These are phyloP conservation scores for Penicillium olsonii DNA, from an alignment of 2,329 filamentous ascomycete species.

Conservation along the genomic window DNA sequence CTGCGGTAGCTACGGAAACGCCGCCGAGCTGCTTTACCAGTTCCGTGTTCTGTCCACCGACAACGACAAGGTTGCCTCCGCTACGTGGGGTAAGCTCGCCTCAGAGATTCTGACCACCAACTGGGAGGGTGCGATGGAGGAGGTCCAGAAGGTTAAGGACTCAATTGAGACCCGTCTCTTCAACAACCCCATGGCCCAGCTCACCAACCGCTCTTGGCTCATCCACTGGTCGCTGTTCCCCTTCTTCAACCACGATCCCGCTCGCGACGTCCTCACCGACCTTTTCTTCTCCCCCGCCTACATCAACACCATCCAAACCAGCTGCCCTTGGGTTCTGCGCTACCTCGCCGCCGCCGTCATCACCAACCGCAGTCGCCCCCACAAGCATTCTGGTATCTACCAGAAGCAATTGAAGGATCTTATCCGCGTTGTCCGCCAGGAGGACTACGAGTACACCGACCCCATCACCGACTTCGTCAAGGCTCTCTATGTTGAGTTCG, in stretches of 20 bases:
- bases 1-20: slow-evolving; percentile 88
- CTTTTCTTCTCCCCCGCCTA: slow-evolving; percentile 95
- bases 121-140: slow-evolving; percentile 92
- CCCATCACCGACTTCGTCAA: slow-evolving; percentile 95
- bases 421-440: slow-evolving; percentile 91
- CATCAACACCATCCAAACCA: slow-evolving; percentile 99
- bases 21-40: slow-evolving; percentile 91
- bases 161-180: slow-evolving; percentile 92
- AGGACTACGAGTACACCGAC: slow-evolving; percentile 96
- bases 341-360: slow-evolving; percentile 95
- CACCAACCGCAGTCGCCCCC: slow-evolving; percentile 79
- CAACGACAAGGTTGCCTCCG: slow-evolving; percentile 93
- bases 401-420: slow-evolving; percentile 99
- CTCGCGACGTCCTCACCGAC: slow-evolving; percentile 87
- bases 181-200: slow-evolving; percentile 92
- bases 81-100: slow-evolving; percentile 97
- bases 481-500: slow-evolving; percentile 92
- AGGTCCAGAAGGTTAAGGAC: slow-evolving; percentile 87
- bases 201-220: slow-evolving; percentile 94
- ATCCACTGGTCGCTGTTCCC: slow-evolving; percentile 99
- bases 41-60: slow-evolving; percentile 98
- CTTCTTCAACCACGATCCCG: slow-evolving; percentile 94
- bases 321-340: slow-evolving; percentile 92
- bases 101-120: slow-evolving; percentile 92
- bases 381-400: slow-evolving; percentile 77